phyloP scores from a whole-genome alignment of 345 rosid species.

The Eucalyptus viminalis region DNA sequence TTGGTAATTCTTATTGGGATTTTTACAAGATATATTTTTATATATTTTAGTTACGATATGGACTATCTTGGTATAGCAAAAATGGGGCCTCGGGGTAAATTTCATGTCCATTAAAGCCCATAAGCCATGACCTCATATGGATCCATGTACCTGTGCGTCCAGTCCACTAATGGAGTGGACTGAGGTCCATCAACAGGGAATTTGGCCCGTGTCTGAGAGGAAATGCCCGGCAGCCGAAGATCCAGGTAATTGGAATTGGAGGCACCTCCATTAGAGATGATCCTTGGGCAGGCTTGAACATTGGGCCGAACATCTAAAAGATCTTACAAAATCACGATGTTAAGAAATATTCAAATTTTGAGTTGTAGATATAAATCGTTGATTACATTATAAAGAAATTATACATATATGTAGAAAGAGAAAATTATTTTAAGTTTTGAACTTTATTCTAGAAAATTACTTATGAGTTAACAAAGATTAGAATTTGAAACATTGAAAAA shows the following conservation, averaged over 20 bases:
- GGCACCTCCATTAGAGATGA: background rate
- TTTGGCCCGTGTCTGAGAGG: background rate
- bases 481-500: background rate
- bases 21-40: background rate
- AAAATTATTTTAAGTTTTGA: background rate
- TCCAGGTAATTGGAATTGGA: background rate
- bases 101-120: background rate
- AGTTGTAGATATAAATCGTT: background rate
- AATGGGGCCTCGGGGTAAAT: background rate
- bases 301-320: background rate
- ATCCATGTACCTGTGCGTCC: background rate
- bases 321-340: background rate
- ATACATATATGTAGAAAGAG: background rate
- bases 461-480: background rate
- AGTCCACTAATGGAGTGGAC: background rate
- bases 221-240: background rate
- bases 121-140: background rate
- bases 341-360: background rate
- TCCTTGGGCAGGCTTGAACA: background rate
- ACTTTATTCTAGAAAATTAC: background rate
- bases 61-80: background rate
- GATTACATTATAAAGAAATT: background rate
- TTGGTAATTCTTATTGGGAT: background rate
- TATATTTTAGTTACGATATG: background rate
- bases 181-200: background rate